Base-by-base conservation (phyloP, 306 rosid species). In the Vicia sativa region DNA sequence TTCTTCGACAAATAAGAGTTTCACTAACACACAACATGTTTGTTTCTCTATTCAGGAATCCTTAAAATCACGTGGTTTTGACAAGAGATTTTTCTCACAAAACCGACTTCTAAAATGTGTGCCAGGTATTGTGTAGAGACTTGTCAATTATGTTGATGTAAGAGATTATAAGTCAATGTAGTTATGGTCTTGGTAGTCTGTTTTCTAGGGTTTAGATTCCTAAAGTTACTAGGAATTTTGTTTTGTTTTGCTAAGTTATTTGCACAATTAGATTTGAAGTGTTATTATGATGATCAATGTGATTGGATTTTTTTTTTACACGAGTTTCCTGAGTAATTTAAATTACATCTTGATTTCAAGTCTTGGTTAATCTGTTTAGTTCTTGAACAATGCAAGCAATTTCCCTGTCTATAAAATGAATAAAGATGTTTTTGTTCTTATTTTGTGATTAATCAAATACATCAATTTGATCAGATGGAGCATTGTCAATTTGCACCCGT, bases 171-270 rank as follows among this genome's bases (percentile, higher is more conserved):
- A 12, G 43, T 70, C 31, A 42, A 45, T 70, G 8, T 12, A 31
- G 67, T 58, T 29, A 16, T 29, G 59, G 50, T 55, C 35, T 43
- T 42, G 67, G 6, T 29, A 11, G 23, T 19, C 26, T 54, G 39
- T 54, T 53, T 62, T 48, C 23, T 62, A n/a, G 46, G 31, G 43
- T 6, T 55, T 69, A 29, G 37, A 43, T 61, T n/a, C 39, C 52
- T 48, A 38, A 16, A 57, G 58, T 21, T 12, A 13, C 37, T 45
- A 59, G 34, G 25, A 44, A 43, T 44, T 23, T 45, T 35, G 25
- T 37, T 60, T 46, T 61, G 21, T 31, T 57, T 57, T 29, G 43
- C 11, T 0, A 55, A 26, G 37, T 55, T 54, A 55, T 13, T 26
- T 55, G 11, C 38, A 25, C 11, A 26, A 25, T 11, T 11, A 5